Base-by-base conservation (phyloP, 805 yeast species). In the Candida adriatica region DNA sequence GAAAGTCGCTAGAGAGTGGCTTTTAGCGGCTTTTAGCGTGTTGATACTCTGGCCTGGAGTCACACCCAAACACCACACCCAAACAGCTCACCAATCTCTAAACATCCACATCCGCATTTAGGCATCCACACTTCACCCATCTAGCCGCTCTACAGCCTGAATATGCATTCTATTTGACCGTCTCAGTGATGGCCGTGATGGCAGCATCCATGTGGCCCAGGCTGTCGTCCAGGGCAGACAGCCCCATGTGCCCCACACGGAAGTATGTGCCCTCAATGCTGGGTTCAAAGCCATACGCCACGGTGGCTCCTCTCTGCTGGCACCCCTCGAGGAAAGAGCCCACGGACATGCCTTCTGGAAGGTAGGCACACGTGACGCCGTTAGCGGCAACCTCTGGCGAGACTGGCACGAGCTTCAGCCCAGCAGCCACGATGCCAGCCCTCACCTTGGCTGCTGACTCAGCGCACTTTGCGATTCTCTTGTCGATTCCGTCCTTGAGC, bases 161-260 rank as follows among this genome's bases (percentile, higher is more conserved):
- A n/a, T n/a, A n/a, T n/a, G n/a, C n/a, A n/a, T n/a, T n/a, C n/a
- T n/a, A n/a, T n/a, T n/a, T n/a, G n/a, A n/a, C n/a, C n/a, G 22
- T 19, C 11, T 19, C 22, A 8, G 8, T 19, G 22, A 19, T 19
- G 22, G 22, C 22, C 22, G 8, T 19, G 10, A 19, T 8, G 10
- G 22, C 22, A 19, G 22, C 22, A 8, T 19, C 22, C 22, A 19
- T 19, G 22, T 19, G 22, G 22, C 22, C 22, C 8, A 19, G 22
- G 10, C 11, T 11, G 11, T 19, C 22, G 11, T 19, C 22, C 10
- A 19, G 10, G 22, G 22, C 22, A 19, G 22, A 19, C 8, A 11
- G 10, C 8, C 22, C 22, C 22, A 19, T 19, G 11, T 19, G 22
- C 11, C 22, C 22, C 8, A 19, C 22, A 19, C 22, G 22, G 22